Evolutionary conservation across 2,329 filamentous ascomycete genomes (phyloP).

Genomic region (Xylariales sp.): DNA sequence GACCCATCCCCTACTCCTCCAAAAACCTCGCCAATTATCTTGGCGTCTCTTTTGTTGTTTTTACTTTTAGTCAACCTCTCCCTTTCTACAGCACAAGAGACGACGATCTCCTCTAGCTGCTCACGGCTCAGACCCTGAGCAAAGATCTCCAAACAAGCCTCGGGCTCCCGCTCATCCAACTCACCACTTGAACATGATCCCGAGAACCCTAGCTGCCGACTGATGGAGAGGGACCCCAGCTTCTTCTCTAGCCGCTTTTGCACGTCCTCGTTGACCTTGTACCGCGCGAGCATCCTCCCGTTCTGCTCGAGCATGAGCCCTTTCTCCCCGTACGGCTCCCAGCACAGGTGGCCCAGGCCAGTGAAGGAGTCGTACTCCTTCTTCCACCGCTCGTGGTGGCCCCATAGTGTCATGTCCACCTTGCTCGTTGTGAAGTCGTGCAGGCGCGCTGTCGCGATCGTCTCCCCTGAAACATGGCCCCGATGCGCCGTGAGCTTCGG

Average conservation of each 20-base stretch:
- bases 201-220: neutral
- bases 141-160: constrained; percentile 18
- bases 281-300: constrained; percentile 10
- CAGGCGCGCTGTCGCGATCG: constrained; percentile 5
- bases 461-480: neutral
- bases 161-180: neutral
- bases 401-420: constrained; percentile 22
- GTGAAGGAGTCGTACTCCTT: constrained; percentile 21
- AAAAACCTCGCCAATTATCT: neutral
- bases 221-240: neutral
- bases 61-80: constrained; percentile 1
- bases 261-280: neutral
- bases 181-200: neutral
- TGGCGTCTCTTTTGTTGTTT: neutral
- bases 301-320: constrained; percentile 7
- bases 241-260: neutral
- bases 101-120: constrained; percentile 14
- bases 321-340: constrained; percentile 9
- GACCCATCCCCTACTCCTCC: neutral
- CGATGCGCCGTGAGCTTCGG: constrained; percentile 3
- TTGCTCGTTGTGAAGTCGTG: constrained; percentile 18
- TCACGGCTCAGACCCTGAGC: constrained; percentile 13
- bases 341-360: constrained; percentile 5
- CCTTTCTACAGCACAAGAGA: constrained; percentile 13
- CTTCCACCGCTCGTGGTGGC: constrained; percentile 15